Percentiles rank a stretch among this genome's conserved stretches.
Evolutionary conservation across 345 rosid genomes (phyloP).

Genomic region (Lepidium sativum): DNA sequence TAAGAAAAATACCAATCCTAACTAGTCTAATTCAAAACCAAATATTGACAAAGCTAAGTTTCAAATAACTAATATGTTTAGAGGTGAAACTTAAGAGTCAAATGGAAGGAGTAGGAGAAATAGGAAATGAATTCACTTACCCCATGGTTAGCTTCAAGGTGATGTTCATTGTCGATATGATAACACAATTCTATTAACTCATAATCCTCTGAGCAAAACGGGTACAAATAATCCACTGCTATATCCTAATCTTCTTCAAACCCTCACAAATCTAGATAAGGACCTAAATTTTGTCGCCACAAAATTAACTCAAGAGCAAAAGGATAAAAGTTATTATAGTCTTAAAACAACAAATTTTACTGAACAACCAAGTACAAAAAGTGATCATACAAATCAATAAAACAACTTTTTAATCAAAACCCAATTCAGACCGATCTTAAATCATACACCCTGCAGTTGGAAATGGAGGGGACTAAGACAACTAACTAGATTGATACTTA

Average conservation of each 20-base stretch:
- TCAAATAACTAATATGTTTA: neutral
- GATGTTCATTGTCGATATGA: slow-evolving; percentile 23
- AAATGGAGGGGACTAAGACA: neutral
- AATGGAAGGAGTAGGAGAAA: neutral
- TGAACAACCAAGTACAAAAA: neutral
- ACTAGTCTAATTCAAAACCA: neutral
- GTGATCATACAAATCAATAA: neutral
- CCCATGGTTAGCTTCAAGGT: slow-evolving; percentile 19
- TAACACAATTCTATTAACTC: slow-evolving; percentile 24
- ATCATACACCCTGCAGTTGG: neutral
- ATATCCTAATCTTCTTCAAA: slow-evolving; percentile 18
- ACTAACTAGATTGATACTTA: slow-evolving; percentile 23
- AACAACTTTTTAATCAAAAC: neutral
- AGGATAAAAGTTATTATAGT: neutral
- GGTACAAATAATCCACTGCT: slow-evolving; percentile 14
- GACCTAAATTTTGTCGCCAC: neutral
- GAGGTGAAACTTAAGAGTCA: neutral
- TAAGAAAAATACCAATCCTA: neutral
- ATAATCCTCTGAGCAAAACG: slow-evolving; percentile 21
- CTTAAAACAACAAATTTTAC: neutral
- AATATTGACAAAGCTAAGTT: neutral
- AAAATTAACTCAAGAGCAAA: neutral
- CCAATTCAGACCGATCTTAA: neutral
- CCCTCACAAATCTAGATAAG: slow-evolving; percentile 7
- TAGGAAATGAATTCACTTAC: slow-evolving; percentile 5